phyloP scores from a whole-genome alignment of 1,284 basidiomycete genomes.

The Calocybe gambosa region DNA sequence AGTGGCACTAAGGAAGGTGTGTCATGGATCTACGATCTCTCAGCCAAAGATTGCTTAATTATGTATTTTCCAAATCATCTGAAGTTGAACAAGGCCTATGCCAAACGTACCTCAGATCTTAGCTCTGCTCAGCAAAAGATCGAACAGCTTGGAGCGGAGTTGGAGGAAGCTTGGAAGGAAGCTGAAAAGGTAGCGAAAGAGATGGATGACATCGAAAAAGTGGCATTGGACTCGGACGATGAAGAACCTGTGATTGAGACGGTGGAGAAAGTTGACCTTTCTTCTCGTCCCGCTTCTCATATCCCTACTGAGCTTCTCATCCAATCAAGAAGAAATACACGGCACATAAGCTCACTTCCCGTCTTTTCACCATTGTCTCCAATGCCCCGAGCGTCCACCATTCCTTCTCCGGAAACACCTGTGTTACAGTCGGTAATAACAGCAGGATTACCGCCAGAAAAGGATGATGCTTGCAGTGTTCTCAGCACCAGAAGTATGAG shows the following conservation, averaged over 20 bases:
- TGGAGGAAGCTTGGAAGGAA: constrained; percentile 76
- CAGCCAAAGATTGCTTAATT: constrained; percentile 9
- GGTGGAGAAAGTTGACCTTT: constrained; percentile 36
- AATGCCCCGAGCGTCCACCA: constrained; percentile 11
- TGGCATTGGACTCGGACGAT: constrained; percentile 10
- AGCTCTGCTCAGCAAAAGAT: constrained; percentile 40
- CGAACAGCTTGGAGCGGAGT: constrained; percentile 54
- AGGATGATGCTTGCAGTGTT: constrained; percentile 27
- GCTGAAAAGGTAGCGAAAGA: constrained; percentile 67
- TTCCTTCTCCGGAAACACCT: constrained; percentile 2
- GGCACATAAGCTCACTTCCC: constrained; percentile 13
- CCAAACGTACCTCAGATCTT: constrained; percentile 55
- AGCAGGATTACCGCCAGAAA: constrained; percentile 5
- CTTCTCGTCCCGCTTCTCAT: constrained; percentile 22
- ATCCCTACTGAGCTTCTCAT: constrained; percentile 14
- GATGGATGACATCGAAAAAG: constrained; percentile 48
- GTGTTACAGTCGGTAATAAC: constrained; percentile 1
- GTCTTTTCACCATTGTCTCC: constrained; percentile 16
- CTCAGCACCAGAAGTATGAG: constrained; percentile 28
- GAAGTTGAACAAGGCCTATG: constrained; percentile 63
- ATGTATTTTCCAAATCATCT: constrained; percentile 2
- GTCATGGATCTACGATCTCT: constrained; percentile 10
- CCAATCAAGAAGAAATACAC: constrained; percentile 10
- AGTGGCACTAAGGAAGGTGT: constrained; percentile 64
- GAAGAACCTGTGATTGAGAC: constrained; percentile 18